Evolutionary conservation across 139 green algal genomes (phyloP).

Genomic region (Raphidocelis subcapitata): DNA sequence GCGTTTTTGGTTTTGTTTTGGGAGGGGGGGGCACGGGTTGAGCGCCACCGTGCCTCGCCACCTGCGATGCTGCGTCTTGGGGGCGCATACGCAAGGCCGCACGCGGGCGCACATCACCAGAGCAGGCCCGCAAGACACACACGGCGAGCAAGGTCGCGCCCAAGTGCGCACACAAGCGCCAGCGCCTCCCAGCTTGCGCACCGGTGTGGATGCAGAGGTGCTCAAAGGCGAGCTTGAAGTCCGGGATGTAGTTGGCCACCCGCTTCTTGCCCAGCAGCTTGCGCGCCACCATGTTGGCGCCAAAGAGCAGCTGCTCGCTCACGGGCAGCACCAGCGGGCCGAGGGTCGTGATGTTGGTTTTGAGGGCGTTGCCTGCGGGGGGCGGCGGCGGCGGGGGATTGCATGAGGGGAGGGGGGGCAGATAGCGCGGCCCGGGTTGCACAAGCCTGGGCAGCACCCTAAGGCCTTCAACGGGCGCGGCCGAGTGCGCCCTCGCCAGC

Average conservation of each 20-base stretch:
- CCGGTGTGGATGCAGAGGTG: conserved; percentile 99
- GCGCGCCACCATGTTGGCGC: conserved; percentile 83
- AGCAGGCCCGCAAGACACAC: background rate
- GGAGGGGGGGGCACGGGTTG: no score
- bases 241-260: conserved; percentile 84
- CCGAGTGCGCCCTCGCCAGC: no score
- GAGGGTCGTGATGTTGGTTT: conserved; percentile 97
- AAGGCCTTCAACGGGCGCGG: no score
- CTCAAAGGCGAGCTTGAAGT: conserved; percentile 98
- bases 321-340: conserved; percentile 93
- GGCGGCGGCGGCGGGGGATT: background rate
- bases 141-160: no score
- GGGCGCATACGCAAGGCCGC: background rate
- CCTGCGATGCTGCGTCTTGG: no score
- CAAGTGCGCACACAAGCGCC: no score
- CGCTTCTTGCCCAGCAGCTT: conserved; percentile 59
- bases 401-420: no score
- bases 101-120: background rate
- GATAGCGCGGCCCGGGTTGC: no score
- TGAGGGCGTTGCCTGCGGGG: conserved; percentile 51
- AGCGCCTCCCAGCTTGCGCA: no score
- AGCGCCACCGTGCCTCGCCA: no score
- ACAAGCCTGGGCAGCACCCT: no score
- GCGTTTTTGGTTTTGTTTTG: no score
- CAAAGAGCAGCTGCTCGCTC: conserved; percentile 94